phyloP scores from a whole-genome alignment of 495 filamentous ascomycete species.

The Tuber melanosporum region DNA sequence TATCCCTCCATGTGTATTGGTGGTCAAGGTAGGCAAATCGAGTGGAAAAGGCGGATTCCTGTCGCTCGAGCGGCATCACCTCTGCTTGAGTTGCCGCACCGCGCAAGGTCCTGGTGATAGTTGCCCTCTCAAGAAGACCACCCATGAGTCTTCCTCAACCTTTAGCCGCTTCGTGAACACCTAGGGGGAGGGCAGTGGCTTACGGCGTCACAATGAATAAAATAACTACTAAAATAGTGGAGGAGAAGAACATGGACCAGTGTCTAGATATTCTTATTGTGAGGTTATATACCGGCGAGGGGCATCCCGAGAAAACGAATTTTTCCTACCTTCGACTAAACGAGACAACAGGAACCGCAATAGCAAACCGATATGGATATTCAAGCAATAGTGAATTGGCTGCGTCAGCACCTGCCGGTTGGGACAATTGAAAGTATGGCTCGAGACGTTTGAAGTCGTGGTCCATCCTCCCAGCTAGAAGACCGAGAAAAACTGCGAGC shows the following conservation, averaged over 20 bases:
- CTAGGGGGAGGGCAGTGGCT: background rate
- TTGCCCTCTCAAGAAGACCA: slow-evolving; percentile 10
- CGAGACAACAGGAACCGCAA: slow-evolving; percentile 1
- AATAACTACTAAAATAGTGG: background rate
- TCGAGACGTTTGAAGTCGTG: slow-evolving; percentile 22
- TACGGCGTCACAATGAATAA: slow-evolving; percentile 2
- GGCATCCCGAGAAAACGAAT: background rate
- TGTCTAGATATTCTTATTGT: slow-evolving; percentile 9
- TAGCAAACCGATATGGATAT: slow-evolving; percentile 16
- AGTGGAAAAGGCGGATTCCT: background rate
- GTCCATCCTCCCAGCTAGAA: slow-evolving; percentile 14
- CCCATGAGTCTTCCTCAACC: slow-evolving; percentile 6
- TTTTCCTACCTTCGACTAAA: slow-evolving; percentile 7
- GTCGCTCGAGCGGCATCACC: background rate
- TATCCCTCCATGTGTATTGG: background rate
- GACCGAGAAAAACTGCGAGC: slow-evolving; percentile 6
- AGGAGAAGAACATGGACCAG: slow-evolving; percentile 11
- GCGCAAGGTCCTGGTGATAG: background rate
- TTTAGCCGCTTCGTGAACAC: background rate
- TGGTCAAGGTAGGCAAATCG: slow-evolving; percentile 10
- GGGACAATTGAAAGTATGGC: slow-evolving; percentile 20
- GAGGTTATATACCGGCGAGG: background rate
- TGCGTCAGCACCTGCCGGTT: slow-evolving; percentile 13
- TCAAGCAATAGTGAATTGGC: slow-evolving; percentile 19
- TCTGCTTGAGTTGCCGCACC: background rate